Evolutionary conservation across 129 eudicot species (phyloP).

Genomic region (Flaveria linearis): DNA sequence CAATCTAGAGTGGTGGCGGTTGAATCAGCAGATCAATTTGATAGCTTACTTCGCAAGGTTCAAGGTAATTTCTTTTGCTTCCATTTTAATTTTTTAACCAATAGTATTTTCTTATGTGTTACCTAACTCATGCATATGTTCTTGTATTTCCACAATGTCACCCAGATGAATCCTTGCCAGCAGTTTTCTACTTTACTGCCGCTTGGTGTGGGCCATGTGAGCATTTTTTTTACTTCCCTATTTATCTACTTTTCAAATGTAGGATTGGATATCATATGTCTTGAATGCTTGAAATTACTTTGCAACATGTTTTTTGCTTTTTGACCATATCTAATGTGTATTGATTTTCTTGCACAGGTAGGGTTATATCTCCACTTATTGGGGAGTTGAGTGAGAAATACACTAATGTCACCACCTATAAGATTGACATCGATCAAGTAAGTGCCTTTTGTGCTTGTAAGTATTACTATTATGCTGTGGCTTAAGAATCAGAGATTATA

Average conservation of each 20-base stretch:
- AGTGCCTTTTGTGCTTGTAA: conserved; percentile 17
- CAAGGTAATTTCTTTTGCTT: conserved; percentile 47
- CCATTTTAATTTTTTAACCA: neutral
- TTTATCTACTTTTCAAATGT: neutral
- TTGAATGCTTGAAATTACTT: neutral
- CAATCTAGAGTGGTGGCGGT: conserved; percentile 59
- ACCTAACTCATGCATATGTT: conserved; percentile 9
- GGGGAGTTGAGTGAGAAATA: conserved; percentile 78
- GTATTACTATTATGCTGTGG: neutral
- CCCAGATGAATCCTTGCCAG: conserved; percentile 84
- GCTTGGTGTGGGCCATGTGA: conserved; percentile 99
- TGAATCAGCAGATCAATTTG: conserved; percentile 75
- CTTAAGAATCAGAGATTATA: conserved; percentile 13
- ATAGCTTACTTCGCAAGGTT: conserved; percentile 65
- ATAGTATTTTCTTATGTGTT: conserved; percentile 9
- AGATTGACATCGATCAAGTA: conserved; percentile 89
- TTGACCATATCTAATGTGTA: neutral
- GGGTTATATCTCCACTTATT: conserved; percentile 69
- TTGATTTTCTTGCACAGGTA: conserved; percentile 51
- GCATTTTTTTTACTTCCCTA: conserved; percentile 20
- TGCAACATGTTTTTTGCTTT: conserved; percentile 2
- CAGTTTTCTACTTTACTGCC: conserved; percentile 92
- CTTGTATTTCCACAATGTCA: conserved; percentile 27
- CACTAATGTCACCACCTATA: conserved; percentile 80
- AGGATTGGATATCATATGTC: conserved; percentile 5